Percentiles rank a stretch among this genome's conserved stretches.
phyloP scores from a whole-genome alignment of 2,329 filamentous ascomycete species.

The Fusarium lyarnte region DNA sequence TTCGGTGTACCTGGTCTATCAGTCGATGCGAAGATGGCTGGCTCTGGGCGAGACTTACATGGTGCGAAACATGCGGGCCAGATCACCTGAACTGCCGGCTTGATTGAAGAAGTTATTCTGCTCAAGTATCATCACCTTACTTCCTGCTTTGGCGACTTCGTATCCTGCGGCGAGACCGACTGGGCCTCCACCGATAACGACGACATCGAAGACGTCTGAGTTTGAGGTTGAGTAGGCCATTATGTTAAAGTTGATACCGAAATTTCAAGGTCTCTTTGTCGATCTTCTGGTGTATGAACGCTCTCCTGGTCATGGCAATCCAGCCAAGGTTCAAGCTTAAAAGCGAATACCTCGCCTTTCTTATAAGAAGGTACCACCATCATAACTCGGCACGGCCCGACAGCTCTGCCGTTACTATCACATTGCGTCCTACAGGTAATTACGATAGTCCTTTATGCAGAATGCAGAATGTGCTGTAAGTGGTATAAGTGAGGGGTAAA shows the following conservation, averaged over 20 bases:
- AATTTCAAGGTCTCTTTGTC: neutral
- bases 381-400: neutral
- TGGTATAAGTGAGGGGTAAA: neutral
- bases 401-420: neutral
- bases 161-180: constrained; percentile 27
- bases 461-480: neutral
- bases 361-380: neutral
- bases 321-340: fast-evolving
- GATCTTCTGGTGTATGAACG: fast-evolving
- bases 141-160: constrained; percentile 21
- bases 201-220: constrained; percentile 10
- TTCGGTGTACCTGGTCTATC: constrained; percentile 15
- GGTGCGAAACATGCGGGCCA: constrained; percentile 27
- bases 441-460: neutral
- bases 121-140: constrained; percentile 19
- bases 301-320: fast-evolving
- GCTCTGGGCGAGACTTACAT: neutral
- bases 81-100: constrained; percentile 17
- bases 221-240: neutral
- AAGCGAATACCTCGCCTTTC: neutral
- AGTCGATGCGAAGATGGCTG: neutral
- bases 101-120: constrained; percentile 30
- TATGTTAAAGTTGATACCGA: fast-evolving
- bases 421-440: neutral
- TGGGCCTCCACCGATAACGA: constrained; percentile 18